Evolutionary conservation across 2,329 filamentous ascomycete species (phyloP), one percentile per base, ranked within the genome.

Genomic region (Colletotrichum scovillei): DNA sequence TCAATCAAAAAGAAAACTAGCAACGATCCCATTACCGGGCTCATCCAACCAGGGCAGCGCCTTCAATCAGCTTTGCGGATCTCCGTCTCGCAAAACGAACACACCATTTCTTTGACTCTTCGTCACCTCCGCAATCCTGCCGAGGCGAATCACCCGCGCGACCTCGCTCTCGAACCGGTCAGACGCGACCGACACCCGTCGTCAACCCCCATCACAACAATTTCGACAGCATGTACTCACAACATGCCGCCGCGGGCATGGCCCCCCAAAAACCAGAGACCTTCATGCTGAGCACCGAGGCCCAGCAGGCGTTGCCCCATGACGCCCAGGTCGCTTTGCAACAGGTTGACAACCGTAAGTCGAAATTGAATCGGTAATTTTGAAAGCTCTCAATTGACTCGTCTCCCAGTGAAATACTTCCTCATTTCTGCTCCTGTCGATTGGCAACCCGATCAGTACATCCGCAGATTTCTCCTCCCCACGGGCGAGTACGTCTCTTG

Each of bases 401-500:
- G 5, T 38, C 24, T 59, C 68, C 32, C 82, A 98, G 95, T 99
- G 80, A 99, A 99, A 91, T 99, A 98, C 86, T 99, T 99, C 85
- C 93, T 99, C 85, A 97, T 99, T 79, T 99, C 97, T 57, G 97
- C 97, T 53, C 97, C 97, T 49, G 97, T 98, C 77, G 97, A 99
- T 86, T 99, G 97, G 97, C 94, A 94, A 79, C 92, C 93, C 63
- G 96, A 98, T 80, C 96, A 98, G 85, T 97, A 98, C 82, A 98
- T 99, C 81, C 92, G 97, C 78, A 92, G 97, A 78, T 99, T 98
- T 82, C 89, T 99, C 74, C 88, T 99, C 73, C 97, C 97, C 12
- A 99, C 97, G 12, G 97, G 97, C 84, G 97, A 99, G 90, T 98
- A 99, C 81, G 95, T 99, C 75, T 98, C 97, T 70, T 99, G 97